Conservation (phyloP, 2,329 filamentous ascomycete genomes). For the Exophiala sp. region DNA sequence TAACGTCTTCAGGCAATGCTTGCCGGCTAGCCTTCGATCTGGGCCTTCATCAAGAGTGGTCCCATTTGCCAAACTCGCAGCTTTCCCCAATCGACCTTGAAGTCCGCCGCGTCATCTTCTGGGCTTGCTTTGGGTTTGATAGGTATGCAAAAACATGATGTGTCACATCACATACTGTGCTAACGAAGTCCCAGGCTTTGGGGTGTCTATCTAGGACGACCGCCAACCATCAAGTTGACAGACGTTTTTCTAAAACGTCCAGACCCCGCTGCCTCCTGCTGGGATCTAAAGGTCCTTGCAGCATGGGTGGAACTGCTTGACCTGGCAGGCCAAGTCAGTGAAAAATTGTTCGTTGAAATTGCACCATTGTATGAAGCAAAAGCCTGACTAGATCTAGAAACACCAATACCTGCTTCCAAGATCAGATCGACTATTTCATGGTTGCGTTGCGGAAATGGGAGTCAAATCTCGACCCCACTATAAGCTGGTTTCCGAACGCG, state of each 20-base stretch:
- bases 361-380: no score
- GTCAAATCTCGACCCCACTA: neutral
- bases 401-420: conserved; percentile 7
- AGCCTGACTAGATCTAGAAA: neutral
- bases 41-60: conserved; percentile 8
- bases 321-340: conserved; percentile 6
- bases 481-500: conserved; percentile 1
- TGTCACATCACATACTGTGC: neutral
- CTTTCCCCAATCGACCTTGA: conserved; percentile 1
- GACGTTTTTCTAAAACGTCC: conserved; percentile 6
- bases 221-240: conserved; percentile 8
- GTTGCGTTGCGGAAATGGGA: conserved; percentile 5
- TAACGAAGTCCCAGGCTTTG: conserved; percentile 1
- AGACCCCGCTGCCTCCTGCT: neutral
- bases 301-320: conserved; percentile 9
- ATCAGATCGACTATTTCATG: conserved; percentile 6
- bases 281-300: conserved; percentile 6
- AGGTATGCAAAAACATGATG: neutral
- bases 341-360: conserved; percentile 1
- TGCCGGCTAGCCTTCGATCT: conserved; percentile 12
- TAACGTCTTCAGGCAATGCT: conserved; percentile 3
- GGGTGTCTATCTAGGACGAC: conserved; percentile 9
- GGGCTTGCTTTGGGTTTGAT: conserved; percentile 4
- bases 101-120: conserved; percentile 7
- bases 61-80: neutral